Evolutionary conservation across 2,329 filamentous ascomycete species (phyloP).

Genomic region (Rutstroemia sp.): DNA sequence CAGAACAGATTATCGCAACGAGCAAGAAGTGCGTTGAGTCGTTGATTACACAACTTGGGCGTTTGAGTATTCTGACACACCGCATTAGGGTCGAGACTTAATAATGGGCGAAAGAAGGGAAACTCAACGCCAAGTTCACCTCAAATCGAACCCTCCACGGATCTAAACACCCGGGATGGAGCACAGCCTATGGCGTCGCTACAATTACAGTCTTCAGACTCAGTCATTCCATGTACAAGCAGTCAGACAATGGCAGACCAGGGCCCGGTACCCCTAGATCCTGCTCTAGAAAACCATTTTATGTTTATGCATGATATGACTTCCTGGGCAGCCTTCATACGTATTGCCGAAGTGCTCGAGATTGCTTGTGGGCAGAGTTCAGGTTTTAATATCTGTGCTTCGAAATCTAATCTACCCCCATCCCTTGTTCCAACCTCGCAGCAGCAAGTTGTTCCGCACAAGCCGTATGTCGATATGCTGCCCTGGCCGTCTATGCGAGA

Average conservation of each 20-base stretch:
- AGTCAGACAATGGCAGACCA: not conserved
- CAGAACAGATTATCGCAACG: conserved; percentile 26
- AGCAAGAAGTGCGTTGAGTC: conserved; percentile 15
- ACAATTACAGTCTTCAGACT: no score
- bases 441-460: conserved; percentile 16
- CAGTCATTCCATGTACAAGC: not conserved
- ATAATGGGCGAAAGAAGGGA: conserved; percentile 5
- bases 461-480: conserved; percentile 18
- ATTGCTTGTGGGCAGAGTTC: conserved; percentile 11
- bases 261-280: conserved; percentile 6
- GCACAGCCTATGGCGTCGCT: not conserved
- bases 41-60: not conserved
- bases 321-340: conserved; percentile 12
- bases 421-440: conserved; percentile 15
- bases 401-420: conserved; percentile 10
- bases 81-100: conserved; percentile 12
- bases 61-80: conserved; percentile 2
- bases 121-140: not conserved
- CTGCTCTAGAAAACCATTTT: conserved; percentile 12
- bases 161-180: not conserved
- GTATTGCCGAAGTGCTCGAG: conserved; percentile 13
- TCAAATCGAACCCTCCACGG: not conserved
- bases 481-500: conserved; percentile 17
- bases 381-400: conserved; percentile 16
- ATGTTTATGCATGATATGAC: conserved; percentile 14